Conservation (phyloP, 2,329 filamentous ascomycete genomes). For the Scortechinia acanthostroma region DNA sequence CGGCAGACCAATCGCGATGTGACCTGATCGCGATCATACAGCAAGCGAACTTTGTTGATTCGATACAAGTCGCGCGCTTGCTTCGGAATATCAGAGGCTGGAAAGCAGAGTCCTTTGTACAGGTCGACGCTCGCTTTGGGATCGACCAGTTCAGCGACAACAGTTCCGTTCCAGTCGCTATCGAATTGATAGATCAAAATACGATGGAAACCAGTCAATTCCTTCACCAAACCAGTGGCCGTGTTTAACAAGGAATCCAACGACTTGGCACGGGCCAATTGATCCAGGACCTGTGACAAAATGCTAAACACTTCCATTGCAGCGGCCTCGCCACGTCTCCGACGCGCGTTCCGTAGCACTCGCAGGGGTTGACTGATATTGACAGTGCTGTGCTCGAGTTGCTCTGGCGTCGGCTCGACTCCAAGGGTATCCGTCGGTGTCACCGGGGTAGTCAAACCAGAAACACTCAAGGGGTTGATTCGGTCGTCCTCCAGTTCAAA, state of each 20-base stretch:
- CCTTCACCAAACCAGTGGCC: constrained; percentile 78
- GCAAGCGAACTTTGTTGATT: constrained; percentile 78
- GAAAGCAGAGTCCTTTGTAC: constrained; percentile 82
- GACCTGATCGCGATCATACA: constrained; percentile 77
- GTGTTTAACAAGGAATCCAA: constrained; percentile 74
- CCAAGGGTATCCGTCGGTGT: constrained; percentile 68
- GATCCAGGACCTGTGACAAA: constrained; percentile 86
- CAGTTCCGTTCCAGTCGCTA: constrained; percentile 71
- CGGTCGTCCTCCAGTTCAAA: constrained; percentile 79
- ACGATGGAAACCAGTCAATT: constrained; percentile 82
- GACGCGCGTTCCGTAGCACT: constrained; percentile 68
- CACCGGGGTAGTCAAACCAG: constrained; percentile 45
- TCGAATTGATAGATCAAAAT: constrained; percentile 95
- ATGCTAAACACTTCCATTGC: constrained; percentile 89
- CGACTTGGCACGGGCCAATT: constrained; percentile 66
- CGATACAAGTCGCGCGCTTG: constrained; percentile 83
- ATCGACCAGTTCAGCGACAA: constrained; percentile 82
- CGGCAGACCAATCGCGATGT: constrained; percentile 79
- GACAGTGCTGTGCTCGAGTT: constrained; percentile 70
- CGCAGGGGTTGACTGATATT: constrained; percentile 72
- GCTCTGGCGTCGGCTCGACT: constrained; percentile 66
- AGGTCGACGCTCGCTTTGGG: constrained; percentile 73
- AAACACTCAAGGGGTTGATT: constrained; percentile 59
- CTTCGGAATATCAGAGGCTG: constrained; percentile 78
- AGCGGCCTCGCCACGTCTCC: constrained; percentile 70